Evolutionary conservation across 345 rosid species (phyloP).

Genomic region (Linum trigynum): DNA sequence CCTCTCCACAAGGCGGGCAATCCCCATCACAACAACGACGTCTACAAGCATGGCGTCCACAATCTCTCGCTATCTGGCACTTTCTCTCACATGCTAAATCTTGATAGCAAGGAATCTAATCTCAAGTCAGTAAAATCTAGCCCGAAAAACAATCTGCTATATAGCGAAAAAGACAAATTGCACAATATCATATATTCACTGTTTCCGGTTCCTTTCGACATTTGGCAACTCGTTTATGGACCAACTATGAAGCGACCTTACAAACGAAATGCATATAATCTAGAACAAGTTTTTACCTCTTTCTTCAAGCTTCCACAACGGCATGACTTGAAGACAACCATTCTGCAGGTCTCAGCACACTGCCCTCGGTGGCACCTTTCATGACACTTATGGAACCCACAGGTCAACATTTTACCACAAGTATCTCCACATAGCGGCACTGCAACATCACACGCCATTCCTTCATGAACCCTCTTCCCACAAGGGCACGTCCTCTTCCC

Average conservation of each 20-base stretch:
- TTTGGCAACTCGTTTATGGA: background rate
- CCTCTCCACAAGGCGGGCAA: conserved; percentile 90
- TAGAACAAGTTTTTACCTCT: conserved; percentile 49
- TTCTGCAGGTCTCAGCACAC: conserved; percentile 81
- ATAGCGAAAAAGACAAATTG: background rate
- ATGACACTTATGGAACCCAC: conserved; percentile 69
- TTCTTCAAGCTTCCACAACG: conserved; percentile 69
- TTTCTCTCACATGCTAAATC: conserved; percentile 80
- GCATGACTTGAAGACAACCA: conserved; percentile 57
- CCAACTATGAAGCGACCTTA: background rate
- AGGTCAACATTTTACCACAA: conserved; percentile 63
- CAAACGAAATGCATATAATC: background rate
- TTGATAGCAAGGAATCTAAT: conserved; percentile 93
- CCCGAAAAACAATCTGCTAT: background rate
- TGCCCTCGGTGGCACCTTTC: conserved; percentile 79
- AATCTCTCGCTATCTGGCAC: conserved; percentile 71
- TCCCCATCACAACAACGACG: conserved; percentile 91
- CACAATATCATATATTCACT: no score
- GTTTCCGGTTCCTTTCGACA: background rate
- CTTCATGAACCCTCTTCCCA: conserved; percentile 65
- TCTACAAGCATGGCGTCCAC: conserved; percentile 86
- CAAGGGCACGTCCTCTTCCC: conserved; percentile 91
- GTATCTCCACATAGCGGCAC: conserved; percentile 74
- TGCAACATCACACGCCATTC: conserved; percentile 62
- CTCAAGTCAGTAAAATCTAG: conserved; percentile 27